Conservation (phyloP, 305 asterid species). For the Withania somnifera region DNA sequence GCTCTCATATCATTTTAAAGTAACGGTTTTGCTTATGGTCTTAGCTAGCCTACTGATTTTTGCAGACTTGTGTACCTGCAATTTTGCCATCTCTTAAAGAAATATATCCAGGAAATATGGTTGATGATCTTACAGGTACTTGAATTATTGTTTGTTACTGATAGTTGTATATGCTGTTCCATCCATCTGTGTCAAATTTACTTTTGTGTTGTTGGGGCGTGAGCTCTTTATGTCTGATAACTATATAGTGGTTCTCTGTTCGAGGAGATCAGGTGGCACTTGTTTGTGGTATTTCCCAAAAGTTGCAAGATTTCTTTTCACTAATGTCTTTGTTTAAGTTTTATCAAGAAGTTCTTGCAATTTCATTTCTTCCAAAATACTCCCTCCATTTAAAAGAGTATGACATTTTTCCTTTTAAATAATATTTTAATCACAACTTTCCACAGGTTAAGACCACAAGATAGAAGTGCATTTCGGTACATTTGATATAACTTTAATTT, state of each 20-base stretch:
- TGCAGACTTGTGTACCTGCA: constrained; percentile 85
- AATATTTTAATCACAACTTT: too few species aligned
- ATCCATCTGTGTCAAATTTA: background rate
- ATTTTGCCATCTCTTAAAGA: constrained; percentile 79
- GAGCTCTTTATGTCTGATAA: background rate
- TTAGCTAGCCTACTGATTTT: background rate
- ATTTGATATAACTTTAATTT: too few species aligned
- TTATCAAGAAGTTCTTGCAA: background rate
- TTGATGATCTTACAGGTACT: constrained; percentile 70
- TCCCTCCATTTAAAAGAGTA: too few species aligned
- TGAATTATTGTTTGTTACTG: background rate
- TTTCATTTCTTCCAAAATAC: background rate
- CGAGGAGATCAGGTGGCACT: background rate
- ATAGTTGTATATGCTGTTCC: background rate
- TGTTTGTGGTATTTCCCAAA: background rate
- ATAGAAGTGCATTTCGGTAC: too few species aligned
- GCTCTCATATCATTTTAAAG: background rate
- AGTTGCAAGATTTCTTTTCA: background rate
- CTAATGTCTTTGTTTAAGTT: background rate
- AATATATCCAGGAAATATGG: constrained; percentile 82
- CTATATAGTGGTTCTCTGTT: background rate
- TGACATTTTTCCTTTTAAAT: too few species aligned
- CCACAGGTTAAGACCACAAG: too few species aligned
- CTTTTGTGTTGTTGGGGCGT: background rate
- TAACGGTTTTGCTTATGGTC: background rate